Conservation (phyloP, 2,329 filamentous ascomycete species). For the Xenoacremonium recifei region DNA sequence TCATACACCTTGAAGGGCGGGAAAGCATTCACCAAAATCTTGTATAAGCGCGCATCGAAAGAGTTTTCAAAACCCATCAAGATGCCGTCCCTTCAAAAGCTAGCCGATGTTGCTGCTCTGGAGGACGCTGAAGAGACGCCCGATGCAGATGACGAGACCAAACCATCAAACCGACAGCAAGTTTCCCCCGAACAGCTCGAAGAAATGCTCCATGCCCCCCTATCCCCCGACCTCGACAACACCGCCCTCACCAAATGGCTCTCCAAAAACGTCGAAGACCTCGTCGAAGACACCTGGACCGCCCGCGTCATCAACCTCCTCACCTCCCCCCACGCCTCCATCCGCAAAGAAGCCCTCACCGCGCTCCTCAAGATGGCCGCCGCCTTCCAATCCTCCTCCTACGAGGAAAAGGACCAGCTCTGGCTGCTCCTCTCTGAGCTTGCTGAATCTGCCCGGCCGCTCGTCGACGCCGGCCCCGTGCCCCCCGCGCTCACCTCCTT, state of each 20-base stretch:
- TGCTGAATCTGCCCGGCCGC: conserved; percentile 65
- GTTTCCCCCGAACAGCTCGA: conserved; percentile 46
- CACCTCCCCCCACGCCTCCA: conserved; percentile 69
- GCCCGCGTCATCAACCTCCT: conserved; percentile 71
- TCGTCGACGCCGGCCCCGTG: conserved; percentile 56
- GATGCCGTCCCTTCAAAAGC: conserved; percentile 18
- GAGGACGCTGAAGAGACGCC: conserved; percentile 19
- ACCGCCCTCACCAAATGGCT: conserved; percentile 63
- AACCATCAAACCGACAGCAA: conserved; percentile 8
- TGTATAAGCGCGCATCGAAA: conserved; percentile 32
- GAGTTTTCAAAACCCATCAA: conserved; percentile 27
- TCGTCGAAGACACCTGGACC: conserved; percentile 75
- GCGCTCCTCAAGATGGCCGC: conserved; percentile 65
- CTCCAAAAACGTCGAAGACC: conserved; percentile 73
- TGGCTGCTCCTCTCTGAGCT: conserved; percentile 80
- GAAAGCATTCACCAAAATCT: conserved; percentile 21
- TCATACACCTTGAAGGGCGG: conserved; percentile 51
- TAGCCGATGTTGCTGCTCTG: conserved; percentile 7
- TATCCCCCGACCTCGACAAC: conserved; percentile 45
- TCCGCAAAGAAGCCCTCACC: conserved; percentile 74
- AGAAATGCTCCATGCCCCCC: conserved; percentile 49
- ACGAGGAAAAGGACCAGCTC: conserved; percentile 73
- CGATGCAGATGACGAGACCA: conserved; percentile 8
- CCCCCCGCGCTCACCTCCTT: conserved; percentile 77
- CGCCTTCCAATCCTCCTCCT: conserved; percentile 65